Evolutionary conservation across 2,329 filamentous ascomycete species (phyloP), one percentile per base, ranked within the genome.

Genomic region (Fusarium redolens): DNA sequence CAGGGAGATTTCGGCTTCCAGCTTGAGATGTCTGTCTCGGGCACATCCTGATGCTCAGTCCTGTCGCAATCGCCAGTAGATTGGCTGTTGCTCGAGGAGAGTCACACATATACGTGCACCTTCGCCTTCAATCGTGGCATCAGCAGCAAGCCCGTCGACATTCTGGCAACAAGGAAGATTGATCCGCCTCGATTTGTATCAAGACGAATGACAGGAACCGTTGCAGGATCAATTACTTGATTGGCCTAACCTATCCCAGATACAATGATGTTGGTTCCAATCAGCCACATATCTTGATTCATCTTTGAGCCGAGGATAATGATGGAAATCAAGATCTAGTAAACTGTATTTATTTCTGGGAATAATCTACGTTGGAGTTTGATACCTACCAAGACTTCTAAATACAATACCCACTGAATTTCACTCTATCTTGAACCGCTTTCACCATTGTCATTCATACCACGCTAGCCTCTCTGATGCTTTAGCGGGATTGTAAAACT

Each of bases 331-430:
- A 55, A 14, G 35, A 31, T 22, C 28, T 31, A 28, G 22, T 40
- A 9, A 33, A 12, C n/a, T 40, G 8, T 38, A n/a, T 20, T 60
- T 37, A 35, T 18, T 20, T 40, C 25, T 62, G 7, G 13, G 22
- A 30, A 44, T 10, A 13, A 22, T 31, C 45, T 44, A n/a, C 18
- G 20, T 28, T 38, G 17, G 37, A 31, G 15, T 30, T 37, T 15
- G 17, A 51, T 8, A 8, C 17, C 20, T 43, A 60, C 28, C 33
- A 22, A 28, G 25, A 43, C 17, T 43, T 48, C n/a, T 64, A n/a
- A 64, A 69, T 68, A 51, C 30, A 57, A 43, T 64, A 61, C 37
- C 52, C 50, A 28, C 41, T 33, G 20, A 17, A 54, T 43, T 25
- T 12, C 25, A 14, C 14, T 22, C 22, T 13, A 43, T 12, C 7